Percentiles rank a stretch among this genome's conserved stretches.
phyloP scores from a whole-genome alignment of 192 early-diverging fungal species.

The Backusella liffmaniae region DNA sequence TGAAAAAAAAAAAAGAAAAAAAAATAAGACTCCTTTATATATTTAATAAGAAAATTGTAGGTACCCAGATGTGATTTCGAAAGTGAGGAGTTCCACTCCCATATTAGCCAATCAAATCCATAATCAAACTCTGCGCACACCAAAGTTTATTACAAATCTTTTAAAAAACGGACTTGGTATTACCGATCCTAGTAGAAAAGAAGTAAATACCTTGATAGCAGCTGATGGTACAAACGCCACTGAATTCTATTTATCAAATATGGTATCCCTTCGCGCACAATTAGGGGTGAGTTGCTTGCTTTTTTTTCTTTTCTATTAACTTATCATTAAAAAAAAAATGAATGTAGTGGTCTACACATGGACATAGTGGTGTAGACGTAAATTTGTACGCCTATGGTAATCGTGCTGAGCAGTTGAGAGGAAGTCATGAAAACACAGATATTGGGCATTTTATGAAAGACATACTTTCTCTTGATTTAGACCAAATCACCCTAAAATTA shows the following conservation, averaged over 20 bases:
- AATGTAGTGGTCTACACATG: constrained; percentile 78
- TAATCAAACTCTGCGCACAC: constrained; percentile 64
- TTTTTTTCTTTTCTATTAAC: constrained; percentile 13
- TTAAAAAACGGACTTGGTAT: constrained; percentile 64
- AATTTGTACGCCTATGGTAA: constrained; percentile 87
- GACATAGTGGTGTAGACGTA: constrained; percentile 95
- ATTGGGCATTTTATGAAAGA: constrained; percentile 72
- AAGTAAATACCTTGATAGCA: constrained; percentile 40
- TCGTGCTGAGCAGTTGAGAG: constrained; percentile 56
- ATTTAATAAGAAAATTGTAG: constrained; percentile 25
- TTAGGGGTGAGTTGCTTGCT: constrained; percentile 44
- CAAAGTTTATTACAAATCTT: constrained; percentile 50
- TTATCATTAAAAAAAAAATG: constrained; percentile 5
- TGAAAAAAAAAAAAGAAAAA: background rate
- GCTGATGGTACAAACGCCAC: constrained; percentile 24
- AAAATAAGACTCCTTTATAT: background rate
- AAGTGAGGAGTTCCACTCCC: constrained; percentile 70
- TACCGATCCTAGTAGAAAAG: constrained; percentile 63
- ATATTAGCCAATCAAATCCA: constrained; percentile 30
- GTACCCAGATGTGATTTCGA: constrained; percentile 69
- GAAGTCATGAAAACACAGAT: constrained; percentile 89
- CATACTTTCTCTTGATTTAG: constrained; percentile 61
- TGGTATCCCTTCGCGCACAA: constrained; percentile 55
- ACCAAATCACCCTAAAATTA: constrained; percentile 50
- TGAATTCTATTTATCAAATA: constrained; percentile 50